Evolutionary conservation across 768 basidiomycete species (phyloP), one percentile per base, ranked within the genome.

Genomic region (Crucibulum laeve): DNA sequence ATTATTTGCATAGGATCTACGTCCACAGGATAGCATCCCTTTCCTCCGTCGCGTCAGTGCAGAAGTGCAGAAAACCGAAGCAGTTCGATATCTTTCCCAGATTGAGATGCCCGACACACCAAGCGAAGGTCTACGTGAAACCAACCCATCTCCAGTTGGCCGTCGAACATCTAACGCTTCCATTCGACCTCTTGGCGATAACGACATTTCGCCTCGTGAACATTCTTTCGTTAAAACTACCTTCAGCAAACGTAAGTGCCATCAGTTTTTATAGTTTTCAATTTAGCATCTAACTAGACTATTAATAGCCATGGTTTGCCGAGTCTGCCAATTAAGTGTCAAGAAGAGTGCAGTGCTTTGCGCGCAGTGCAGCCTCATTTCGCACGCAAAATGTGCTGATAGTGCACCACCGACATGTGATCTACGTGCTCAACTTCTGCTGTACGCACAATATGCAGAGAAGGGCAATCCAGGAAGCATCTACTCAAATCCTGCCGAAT

Each of bases 21-120:
- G 90, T 18, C 88, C 87, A 38, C 88, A 96, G 57, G 95, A 98
- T 57, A 93, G 90, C 57, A 89, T 97, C 25, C 95, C 95, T 7
- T 96, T 96, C 74, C 71, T 96, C 10, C 84, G 92, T 23, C 85
- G 94, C 3, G 85, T 96, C 57, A 93, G 91, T 59, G 74, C 82
- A 46, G 94, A 96, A 56, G 58, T 91, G 43, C 84, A 87, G 47
- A 88, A 85, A 62, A 70, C 78, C 15, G 87, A 89, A 38, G 72
- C 68, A 34, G 67, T 76, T 40, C 79, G 79, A 40, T 76, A 79
- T 47, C 56, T 74, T 22, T 63, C 76, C 3, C 70, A 73, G 28
- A 45, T 75, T 11, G 80, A 78, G 4, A 61, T 68, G 50, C 62
- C 67, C 4, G 65, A 72, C 4, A 57, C 62, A n/a, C 70, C 73